Percentiles rank a stretch among this genome's conserved stretches.
phyloP scores from a whole-genome alignment of 495 filamentous ascomycete species.

The Penicillium pulvis region DNA sequence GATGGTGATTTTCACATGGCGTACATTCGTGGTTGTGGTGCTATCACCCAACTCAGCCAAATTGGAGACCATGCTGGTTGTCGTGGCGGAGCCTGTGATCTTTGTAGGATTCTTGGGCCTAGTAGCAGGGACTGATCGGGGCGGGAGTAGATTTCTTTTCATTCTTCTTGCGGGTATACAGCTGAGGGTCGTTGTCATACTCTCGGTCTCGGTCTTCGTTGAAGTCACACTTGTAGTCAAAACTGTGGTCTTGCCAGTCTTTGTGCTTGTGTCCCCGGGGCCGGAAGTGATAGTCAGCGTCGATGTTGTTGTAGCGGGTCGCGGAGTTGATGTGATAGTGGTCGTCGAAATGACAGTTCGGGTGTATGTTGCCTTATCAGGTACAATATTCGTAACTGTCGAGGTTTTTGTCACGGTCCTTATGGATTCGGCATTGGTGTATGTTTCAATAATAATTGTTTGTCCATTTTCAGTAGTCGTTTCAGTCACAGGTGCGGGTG shows the following conservation, averaged over 20 bases:
- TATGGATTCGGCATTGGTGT: neutral
- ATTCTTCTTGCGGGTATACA: neutral
- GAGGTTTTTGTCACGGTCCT: neutral
- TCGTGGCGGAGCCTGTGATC: neutral
- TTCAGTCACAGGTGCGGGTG: neutral
- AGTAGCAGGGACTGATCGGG: neutral
- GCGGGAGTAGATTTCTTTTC: slow-evolving; percentile 1
- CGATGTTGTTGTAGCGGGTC: neutral
- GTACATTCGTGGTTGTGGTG: neutral
- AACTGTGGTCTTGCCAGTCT: neutral
- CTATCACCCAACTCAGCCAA: too few relatives aligned
- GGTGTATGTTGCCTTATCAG: slow-evolving; percentile 1
- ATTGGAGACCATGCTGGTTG: neutral
- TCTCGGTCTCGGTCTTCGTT: neutral
- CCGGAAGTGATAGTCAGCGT: neutral
- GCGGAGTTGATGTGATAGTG: neutral
- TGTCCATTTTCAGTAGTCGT: neutral
- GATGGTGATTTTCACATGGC: neutral
- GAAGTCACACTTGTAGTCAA: neutral
- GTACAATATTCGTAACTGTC: neutral
- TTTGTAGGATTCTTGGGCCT: neutral
- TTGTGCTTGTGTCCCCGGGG: neutral
- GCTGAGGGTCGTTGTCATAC: slow-evolving; percentile 1
- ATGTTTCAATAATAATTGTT: neutral
- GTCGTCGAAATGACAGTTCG: neutral